Percentiles rank a stretch among this genome's conserved stretches.
Evolutionary conservation across 352 stramenopile genomes (phyloP).

Genomic region (Pythium coloratum): DNA sequence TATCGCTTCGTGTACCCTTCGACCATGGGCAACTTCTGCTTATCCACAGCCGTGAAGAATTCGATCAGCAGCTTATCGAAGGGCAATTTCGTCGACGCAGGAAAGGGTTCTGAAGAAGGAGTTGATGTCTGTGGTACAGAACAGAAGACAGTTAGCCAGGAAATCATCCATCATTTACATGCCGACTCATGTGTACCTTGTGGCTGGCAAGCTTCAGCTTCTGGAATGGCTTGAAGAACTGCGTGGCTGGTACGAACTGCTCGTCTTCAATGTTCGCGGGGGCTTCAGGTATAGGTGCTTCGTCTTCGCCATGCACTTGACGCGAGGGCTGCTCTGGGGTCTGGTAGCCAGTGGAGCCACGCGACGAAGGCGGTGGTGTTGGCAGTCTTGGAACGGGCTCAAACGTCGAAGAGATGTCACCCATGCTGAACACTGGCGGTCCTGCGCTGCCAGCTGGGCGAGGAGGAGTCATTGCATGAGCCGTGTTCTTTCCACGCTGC

Average conservation of each 20-base stretch:
- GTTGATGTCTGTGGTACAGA: neutral
- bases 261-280: constrained; percentile 3
- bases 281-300: neutral
- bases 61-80: constrained; percentile 59
- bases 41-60: constrained; percentile 69
- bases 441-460: neutral
- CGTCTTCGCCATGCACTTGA: neutral
- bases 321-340: neutral
- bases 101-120: neutral
- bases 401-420: constrained; percentile 8
- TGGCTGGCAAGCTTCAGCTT: constrained; percentile 1
- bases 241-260: constrained; percentile 20
- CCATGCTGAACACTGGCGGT: constrained; percentile 24
- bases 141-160: neutral
- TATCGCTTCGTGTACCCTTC: constrained; percentile 71
- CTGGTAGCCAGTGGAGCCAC: neutral
- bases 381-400: neutral
- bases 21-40: constrained; percentile 59
- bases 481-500: constrained; percentile 4
- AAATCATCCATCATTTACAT: neutral
- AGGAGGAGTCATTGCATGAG: constrained; percentile 15
- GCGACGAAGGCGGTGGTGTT: constrained; percentile 6
- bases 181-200: constrained; percentile 4
- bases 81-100: neutral
- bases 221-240: constrained; percentile 28